A percentile compares a stretch with the other conserved stretches of the same genome.
Evolutionary conservation across 163 green algal species (phyloP).

Genomic region (Prototheca wickerhamii): DNA sequence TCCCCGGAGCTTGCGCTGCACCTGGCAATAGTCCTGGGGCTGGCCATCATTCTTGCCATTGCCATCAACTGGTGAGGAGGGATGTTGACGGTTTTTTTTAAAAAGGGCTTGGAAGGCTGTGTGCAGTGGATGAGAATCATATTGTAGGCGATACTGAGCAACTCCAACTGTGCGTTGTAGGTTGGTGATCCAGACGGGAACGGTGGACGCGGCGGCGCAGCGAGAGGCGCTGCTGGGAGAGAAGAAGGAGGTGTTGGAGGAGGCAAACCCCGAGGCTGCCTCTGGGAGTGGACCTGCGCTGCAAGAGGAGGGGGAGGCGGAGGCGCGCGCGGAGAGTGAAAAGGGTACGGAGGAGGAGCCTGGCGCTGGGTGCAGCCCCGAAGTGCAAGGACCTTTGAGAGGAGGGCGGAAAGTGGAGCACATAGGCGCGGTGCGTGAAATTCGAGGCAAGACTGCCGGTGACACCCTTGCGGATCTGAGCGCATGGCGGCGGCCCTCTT

Average conservation of each 20-base stretch:
- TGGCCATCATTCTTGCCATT: conserved; percentile 22
- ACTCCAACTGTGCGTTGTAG: too few species aligned
- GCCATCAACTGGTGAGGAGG: conserved; percentile 36
- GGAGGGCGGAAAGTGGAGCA: not conserved
- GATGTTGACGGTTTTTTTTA: not conserved
- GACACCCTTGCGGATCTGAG: too few species aligned
- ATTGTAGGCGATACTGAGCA: too few species aligned
- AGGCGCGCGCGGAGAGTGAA: too few species aligned
- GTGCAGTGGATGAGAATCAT: not conserved
- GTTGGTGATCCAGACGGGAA: conserved; percentile 34
- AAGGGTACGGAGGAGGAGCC: too few species aligned
- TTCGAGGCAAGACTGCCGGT: not conserved
- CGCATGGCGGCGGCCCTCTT: too few species aligned
- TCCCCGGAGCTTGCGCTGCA: conserved; percentile 21
- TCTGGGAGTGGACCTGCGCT: too few species aligned
- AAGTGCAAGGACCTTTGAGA: not conserved
- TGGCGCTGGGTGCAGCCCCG: too few species aligned
- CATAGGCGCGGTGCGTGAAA: not conserved
- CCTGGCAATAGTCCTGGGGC: conserved; percentile 26
- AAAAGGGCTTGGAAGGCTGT: not conserved
- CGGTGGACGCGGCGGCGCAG: conserved; percentile 20
- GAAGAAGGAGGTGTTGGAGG: not conserved
- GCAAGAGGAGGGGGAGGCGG: too few species aligned
- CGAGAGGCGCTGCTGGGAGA: conserved; percentile 28
- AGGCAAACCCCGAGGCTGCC: too few species aligned